These are phyloP conservation scores for Candolleomyces eurysporus DNA, from an alignment of 768 basidiomycete species.

Conservation along the genomic window DNA sequence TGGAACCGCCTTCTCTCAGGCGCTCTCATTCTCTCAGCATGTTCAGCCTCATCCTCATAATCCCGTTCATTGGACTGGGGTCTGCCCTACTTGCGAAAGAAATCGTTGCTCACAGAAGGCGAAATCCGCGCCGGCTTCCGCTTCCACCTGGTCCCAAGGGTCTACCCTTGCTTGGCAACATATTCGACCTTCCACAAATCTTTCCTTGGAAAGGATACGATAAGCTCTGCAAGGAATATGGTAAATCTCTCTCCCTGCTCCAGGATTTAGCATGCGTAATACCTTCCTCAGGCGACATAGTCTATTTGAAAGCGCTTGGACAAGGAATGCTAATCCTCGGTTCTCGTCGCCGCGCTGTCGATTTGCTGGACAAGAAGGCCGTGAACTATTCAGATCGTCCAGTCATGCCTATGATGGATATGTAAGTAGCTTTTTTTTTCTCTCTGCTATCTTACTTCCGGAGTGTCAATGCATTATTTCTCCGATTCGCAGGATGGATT, in stretches of 20 bases:
- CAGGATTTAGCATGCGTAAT: neutral
- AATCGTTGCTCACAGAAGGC: neutral
- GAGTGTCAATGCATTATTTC: neutral
- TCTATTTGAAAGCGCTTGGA: constrained; percentile 10
- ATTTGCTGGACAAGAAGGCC: constrained; percentile 14
- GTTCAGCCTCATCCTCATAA: no score
- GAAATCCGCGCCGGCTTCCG: constrained; percentile 7
- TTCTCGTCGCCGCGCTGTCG: neutral
- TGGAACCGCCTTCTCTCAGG: no score
- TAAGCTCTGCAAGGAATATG: constrained; percentile 13
- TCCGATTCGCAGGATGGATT: constrained; percentile 18
- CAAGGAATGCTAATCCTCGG: constrained; percentile 9
- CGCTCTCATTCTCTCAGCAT: no score
- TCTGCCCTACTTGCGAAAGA: neutral
- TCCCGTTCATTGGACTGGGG: neutral
- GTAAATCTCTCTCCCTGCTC: neutral
- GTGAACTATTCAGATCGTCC: constrained; percentile 20
- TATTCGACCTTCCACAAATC: constrained; percentile 4
- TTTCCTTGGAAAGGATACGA: constrained; percentile 12
- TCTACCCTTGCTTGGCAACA: constrained; percentile 12
- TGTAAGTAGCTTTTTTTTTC: constrained; percentile 11
- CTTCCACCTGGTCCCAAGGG: constrained; percentile 16
- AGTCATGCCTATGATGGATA: constrained; percentile 18
- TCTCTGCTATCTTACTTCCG: neutral
- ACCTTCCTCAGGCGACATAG: constrained; percentile 1